A percentile compares a stretch with the other conserved stretches of the same genome.
Evolutionary conservation across 2,329 filamentous ascomycete genomes (phyloP).

Genomic region (Exutisphaerella laricina): DNA sequence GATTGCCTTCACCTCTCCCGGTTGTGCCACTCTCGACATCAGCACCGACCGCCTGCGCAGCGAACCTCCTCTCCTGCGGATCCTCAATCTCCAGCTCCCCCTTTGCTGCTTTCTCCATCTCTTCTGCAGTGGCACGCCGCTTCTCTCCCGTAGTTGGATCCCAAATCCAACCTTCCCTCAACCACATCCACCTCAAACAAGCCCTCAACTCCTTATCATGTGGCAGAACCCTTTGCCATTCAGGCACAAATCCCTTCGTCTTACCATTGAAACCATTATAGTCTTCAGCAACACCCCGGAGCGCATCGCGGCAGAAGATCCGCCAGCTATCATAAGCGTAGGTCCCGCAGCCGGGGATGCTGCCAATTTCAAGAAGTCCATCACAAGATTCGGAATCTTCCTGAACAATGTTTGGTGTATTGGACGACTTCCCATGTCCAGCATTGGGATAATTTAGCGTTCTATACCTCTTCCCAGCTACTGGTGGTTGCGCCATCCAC

Average conservation of each 20-base stretch:
- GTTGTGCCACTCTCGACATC: constrained; percentile 10
- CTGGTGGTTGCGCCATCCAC: constrained; percentile 63
- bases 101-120: constrained; percentile 54
- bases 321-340: constrained; percentile 89
- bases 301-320: constrained; percentile 80
- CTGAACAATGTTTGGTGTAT: constrained; percentile 38
- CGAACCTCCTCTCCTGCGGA: constrained; percentile 26
- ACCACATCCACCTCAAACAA: constrained; percentile 86
- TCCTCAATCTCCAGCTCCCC: constrained; percentile 47
- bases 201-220: constrained; percentile 84
- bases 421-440: constrained; percentile 46
- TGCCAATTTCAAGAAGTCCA: constrained; percentile 74
- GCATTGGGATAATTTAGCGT: constrained; percentile 51
- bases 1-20: constrained; percentile 7
- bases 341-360: constrained; percentile 68
- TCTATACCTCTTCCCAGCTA: constrained; percentile 51
- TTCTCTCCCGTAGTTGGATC: constrained; percentile 64
- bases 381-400: constrained; percentile 43
- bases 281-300: constrained; percentile 60
- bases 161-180: constrained; percentile 79
- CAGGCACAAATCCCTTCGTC: constrained; percentile 59
- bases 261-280: constrained; percentile 57
- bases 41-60: constrained; percentile 19
- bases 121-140: constrained; percentile 47
- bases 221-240: constrained; percentile 84